Conservation (phyloP, 371 early-diverging fungal species). For the Mucor velutinosus region DNA sequence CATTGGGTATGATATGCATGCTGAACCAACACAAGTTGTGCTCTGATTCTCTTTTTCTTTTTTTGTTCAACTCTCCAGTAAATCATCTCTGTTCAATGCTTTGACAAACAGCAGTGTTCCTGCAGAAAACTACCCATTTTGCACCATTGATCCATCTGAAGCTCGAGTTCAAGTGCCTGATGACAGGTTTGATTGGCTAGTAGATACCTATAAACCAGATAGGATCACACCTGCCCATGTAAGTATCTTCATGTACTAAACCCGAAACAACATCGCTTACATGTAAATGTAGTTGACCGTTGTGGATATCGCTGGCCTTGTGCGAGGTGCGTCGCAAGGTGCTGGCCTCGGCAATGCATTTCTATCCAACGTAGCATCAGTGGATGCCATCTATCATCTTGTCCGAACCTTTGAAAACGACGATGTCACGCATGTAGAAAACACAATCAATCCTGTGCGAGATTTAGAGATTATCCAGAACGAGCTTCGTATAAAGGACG, state of each 20-base stretch:
- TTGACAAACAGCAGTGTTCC: slow-evolving; percentile 84
- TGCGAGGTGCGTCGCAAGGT: slow-evolving; percentile 85
- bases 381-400: slow-evolving; percentile 95
- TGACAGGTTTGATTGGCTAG: slow-evolving; percentile 75
- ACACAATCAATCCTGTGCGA: slow-evolving; percentile 84
- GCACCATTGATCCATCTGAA: slow-evolving; percentile 83
- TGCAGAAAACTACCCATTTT: slow-evolving; percentile 80
- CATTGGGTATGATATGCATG: slow-evolving; percentile 67
- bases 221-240: slow-evolving; percentile 63
- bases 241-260: not conserved
- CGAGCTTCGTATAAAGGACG: slow-evolving; percentile 90
- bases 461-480: slow-evolving; percentile 90
- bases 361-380: slow-evolving; percentile 86
- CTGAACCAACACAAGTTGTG: not conserved
- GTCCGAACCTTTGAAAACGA: slow-evolving; percentile 84
- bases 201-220: slow-evolving; percentile 69
- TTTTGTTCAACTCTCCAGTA: slow-evolving; percentile 47
- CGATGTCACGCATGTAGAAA: slow-evolving; percentile 91
- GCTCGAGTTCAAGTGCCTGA: slow-evolving; percentile 85
- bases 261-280: not conserved
- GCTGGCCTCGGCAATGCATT: slow-evolving; percentile 92
- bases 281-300: slow-evolving; percentile 62
- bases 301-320: slow-evolving; percentile 96
- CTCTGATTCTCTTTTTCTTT: not conserved
- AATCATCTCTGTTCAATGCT: slow-evolving; percentile 90